These are phyloP conservation scores for Rosa lucieae DNA, from an alignment of 306 rosid genomes.

Conservation along the genomic window DNA sequence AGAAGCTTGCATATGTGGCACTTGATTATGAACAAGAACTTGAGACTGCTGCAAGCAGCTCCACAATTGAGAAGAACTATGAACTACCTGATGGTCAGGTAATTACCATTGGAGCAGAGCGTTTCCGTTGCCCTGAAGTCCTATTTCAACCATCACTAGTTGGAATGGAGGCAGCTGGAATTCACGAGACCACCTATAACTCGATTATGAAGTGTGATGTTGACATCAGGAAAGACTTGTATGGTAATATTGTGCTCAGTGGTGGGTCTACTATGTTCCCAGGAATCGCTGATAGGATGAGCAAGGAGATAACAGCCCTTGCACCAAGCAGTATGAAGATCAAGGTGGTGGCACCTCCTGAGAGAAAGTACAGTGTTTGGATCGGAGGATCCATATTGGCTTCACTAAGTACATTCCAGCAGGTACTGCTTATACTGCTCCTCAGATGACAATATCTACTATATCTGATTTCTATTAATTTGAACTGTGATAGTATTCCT, in stretches of 20 bases:
- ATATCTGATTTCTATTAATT: background rate
- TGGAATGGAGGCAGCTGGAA: constrained; percentile 46
- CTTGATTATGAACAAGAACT: constrained; percentile 47
- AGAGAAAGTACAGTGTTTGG: constrained; percentile 48
- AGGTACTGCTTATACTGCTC: constrained; percentile 21
- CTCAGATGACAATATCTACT: background rate
- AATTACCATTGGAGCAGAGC: constrained; percentile 44
- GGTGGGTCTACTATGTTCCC: constrained; percentile 52
- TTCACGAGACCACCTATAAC: constrained; percentile 44
- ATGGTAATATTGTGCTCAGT: constrained; percentile 43
- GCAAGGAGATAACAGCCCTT: constrained; percentile 48
- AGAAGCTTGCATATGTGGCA: constrained; percentile 48
- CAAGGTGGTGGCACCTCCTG: constrained; percentile 44
- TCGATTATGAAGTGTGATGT: constrained; percentile 46
- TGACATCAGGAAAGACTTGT: constrained; percentile 43
- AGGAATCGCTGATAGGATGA: constrained; percentile 45
- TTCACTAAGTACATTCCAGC: constrained; percentile 49
- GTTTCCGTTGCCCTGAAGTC: constrained; percentile 47
- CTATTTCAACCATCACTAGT: constrained; percentile 44
- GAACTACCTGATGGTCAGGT: constrained; percentile 46
- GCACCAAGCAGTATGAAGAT: constrained; percentile 47
- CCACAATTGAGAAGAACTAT: constrained; percentile 42
- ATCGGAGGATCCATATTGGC: constrained; percentile 48
- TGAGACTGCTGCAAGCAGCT: constrained; percentile 39
- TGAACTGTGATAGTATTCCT: background rate